phyloP scores from a whole-genome alignment of 306 rosid species.

The Casuarina glauca region DNA sequence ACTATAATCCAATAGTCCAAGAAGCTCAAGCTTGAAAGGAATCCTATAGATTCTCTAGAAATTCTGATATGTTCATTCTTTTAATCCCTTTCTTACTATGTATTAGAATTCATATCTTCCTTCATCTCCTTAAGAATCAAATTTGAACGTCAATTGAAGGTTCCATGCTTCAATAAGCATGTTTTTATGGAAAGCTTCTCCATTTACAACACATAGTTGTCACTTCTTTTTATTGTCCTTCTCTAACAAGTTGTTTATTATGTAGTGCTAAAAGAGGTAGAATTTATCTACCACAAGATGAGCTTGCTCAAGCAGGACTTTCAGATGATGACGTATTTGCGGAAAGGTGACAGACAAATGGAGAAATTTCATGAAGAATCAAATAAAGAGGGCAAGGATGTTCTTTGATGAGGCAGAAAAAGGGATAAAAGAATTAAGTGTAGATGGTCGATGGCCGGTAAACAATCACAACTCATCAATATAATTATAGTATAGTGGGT shows the following conservation, averaged over 20 bases:
- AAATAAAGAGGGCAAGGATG: conserved; percentile 60
- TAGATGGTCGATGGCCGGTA: conserved; percentile 71
- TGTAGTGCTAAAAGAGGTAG: conserved; percentile 60
- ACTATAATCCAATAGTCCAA: too few relatives aligned
- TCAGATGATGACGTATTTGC: conserved; percentile 59
- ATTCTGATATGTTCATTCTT: neutral
- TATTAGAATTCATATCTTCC: neutral
- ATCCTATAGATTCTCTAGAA: neutral
- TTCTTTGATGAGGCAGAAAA: conserved; percentile 61
- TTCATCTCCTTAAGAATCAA: conserved; percentile 1
- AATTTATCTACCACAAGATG: conserved; percentile 64
- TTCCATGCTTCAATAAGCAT: neutral
- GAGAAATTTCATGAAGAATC: conserved; percentile 63
- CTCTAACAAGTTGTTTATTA: conserved; percentile 18
- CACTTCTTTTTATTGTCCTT: conserved; percentile 10
- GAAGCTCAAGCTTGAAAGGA: too few relatives aligned
- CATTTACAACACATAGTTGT: neutral
- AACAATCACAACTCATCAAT: conserved; percentile 20
- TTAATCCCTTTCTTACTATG: neutral
- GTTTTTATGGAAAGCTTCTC: neutral
- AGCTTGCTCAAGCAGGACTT: conserved; percentile 58
- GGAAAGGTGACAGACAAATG: conserved; percentile 63
- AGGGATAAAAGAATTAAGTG: conserved; percentile 50
- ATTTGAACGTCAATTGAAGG: conserved; percentile 3
- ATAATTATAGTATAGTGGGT: neutral